Evolutionary conservation across 2,329 filamentous ascomycete genomes (phyloP).

Genomic region (Orbilia javanica): DNA sequence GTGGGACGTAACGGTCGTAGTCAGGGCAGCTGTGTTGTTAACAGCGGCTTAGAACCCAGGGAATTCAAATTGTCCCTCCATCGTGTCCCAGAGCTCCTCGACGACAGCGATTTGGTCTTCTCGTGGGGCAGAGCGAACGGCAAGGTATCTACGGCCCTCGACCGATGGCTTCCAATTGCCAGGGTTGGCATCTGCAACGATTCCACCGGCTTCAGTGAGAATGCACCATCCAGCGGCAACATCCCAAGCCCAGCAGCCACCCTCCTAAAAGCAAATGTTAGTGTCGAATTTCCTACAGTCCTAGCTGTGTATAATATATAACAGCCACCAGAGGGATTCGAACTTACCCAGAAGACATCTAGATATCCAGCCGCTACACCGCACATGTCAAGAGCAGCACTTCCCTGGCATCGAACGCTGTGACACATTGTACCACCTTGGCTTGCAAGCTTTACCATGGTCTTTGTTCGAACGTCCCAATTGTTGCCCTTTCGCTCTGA

Average conservation of each 20-base stretch:
- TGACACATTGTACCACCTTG: slow-evolving; percentile 83
- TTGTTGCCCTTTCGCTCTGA: slow-evolving; percentile 76
- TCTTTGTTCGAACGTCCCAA: slow-evolving; percentile 76
- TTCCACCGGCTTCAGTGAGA: slow-evolving; percentile 78
- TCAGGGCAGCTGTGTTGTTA: neutral
- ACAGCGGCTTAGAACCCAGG: slow-evolving; percentile 54
- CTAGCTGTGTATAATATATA: neutral
- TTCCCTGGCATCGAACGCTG: slow-evolving; percentile 77
- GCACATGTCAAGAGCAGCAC: slow-evolving; percentile 81
- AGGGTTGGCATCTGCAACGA: slow-evolving; percentile 79
- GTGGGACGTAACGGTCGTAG: slow-evolving; percentile 12
- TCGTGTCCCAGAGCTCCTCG: slow-evolving; percentile 74
- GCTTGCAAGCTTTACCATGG: slow-evolving; percentile 74
- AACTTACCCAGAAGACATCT: slow-evolving; percentile 76
- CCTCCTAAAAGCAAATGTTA: slow-evolving; percentile 68
- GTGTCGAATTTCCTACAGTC: neutral
- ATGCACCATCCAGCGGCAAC: slow-evolving; percentile 86
- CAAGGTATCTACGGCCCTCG: slow-evolving; percentile 74
- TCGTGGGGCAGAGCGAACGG: slow-evolving; percentile 72
- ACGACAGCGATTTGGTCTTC: slow-evolving; percentile 74
- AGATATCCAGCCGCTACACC: slow-evolving; percentile 78
- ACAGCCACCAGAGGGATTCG: neutral
- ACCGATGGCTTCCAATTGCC: slow-evolving; percentile 76
- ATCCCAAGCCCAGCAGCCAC: slow-evolving; percentile 87
- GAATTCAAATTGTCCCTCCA: slow-evolving; percentile 65